These are phyloP conservation scores for Ophiognomonia clavigignenti-juglandacearum DNA, from an alignment of 2,329 filamentous ascomycete genomes.

Conservation along the genomic window DNA sequence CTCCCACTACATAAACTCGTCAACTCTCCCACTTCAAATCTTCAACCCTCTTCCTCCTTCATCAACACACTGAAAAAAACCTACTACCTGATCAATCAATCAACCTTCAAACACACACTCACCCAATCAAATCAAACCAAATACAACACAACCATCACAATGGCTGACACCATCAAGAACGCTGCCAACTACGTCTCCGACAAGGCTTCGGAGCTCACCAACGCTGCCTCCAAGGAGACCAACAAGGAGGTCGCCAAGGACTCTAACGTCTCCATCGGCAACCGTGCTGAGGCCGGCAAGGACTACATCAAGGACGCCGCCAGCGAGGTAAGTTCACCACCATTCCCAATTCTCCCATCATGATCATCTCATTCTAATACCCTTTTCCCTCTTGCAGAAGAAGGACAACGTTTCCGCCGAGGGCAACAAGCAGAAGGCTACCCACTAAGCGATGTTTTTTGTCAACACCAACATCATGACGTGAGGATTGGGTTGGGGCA, in stretches of 20 bases:
- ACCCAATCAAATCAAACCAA: conserved; percentile 12
- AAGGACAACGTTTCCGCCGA: conserved; percentile 33
- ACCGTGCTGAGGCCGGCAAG: conserved; percentile 30
- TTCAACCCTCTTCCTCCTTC: background rate
- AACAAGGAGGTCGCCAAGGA: conserved; percentile 58
- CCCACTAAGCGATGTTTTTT: conserved; percentile 26
- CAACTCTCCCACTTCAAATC: background rate
- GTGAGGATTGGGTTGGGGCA: conserved; percentile 8
- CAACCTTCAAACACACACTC: conserved; percentile 12
- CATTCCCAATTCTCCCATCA: background rate
- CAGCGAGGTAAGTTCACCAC: conserved; percentile 16
- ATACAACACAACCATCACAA: conserved; percentile 20
- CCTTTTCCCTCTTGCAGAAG: background rate
- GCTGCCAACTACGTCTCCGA: conserved; percentile 54
- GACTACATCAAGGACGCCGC: conserved; percentile 1
- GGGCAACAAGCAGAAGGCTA: conserved; percentile 33
- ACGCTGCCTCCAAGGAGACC: conserved; percentile 48
- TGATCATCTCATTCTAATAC: background rate
- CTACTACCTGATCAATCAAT: conserved; percentile 7
- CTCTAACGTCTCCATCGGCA: conserved; percentile 38
- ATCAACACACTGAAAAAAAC: conserved; percentile 11
- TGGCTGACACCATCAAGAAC: conserved; percentile 42
- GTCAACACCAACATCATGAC: background rate
- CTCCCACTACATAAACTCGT: conserved; percentile 7
- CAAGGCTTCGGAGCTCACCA: conserved; percentile 28